Evolutionary conservation across 345 rosid genomes (phyloP).

Genomic region (Streptanthus diversifolius): DNA sequence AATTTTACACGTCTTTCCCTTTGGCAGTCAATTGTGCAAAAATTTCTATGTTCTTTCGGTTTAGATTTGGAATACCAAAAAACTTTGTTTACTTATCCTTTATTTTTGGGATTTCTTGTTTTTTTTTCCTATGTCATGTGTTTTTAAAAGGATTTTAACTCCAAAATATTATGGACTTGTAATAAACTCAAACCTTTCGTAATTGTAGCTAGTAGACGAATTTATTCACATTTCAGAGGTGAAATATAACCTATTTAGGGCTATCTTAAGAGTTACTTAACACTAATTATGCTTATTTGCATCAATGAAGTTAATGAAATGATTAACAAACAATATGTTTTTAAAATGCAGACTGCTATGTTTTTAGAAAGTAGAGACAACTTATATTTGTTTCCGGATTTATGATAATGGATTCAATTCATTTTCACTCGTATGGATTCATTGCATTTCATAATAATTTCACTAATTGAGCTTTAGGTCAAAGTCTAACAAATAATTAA

Average conservation of each 20-base stretch:
- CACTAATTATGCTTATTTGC: neutral
- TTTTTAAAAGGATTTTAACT: too few relatives aligned
- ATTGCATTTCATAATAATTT: neutral
- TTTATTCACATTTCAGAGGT: neutral
- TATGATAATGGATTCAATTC: neutral
- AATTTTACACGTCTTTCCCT: too few relatives aligned
- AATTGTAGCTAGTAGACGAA: neutral
- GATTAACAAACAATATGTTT: too few relatives aligned
- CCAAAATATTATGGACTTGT: neutral
- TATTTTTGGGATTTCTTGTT: too few relatives aligned
- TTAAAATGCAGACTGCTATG: neutral
- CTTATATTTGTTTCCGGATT: neutral
- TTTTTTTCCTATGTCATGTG: too few relatives aligned
- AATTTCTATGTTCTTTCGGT: too few relatives aligned
- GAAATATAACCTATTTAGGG: neutral
- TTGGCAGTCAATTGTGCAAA: too few relatives aligned
- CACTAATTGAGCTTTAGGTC: conserved; percentile 1
- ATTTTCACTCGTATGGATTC: neutral
- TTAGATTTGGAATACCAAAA: too few relatives aligned
- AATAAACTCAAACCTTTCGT: neutral
- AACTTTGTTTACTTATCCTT: too few relatives aligned
- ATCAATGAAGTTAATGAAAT: neutral
- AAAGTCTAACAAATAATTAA: neutral
- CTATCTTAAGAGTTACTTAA: neutral
- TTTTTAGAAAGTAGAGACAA: neutral